Percentiles rank a stretch among this genome's conserved stretches.
These are phyloP conservation scores for Jatropha podagrica DNA, from an alignment of 441 rosid species.

Conservation along the genomic window DNA sequence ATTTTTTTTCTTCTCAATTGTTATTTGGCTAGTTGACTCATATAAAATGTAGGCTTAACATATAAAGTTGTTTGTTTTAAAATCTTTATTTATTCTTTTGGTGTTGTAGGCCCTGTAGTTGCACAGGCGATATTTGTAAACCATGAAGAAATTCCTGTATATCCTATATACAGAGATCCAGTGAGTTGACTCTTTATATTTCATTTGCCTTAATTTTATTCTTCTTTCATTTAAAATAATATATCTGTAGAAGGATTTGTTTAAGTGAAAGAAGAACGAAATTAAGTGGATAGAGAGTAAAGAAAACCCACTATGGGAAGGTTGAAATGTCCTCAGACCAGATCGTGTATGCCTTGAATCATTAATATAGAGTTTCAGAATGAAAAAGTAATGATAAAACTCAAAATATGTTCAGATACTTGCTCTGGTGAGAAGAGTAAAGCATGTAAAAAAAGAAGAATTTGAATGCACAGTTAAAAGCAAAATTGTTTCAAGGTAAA, in stretches of 20 bases:
- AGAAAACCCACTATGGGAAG: background rate
- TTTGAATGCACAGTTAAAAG: background rate
- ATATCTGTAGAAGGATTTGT: background rate
- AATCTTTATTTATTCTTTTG: background rate
- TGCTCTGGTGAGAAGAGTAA: background rate
- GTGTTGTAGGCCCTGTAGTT: constrained; percentile 76
- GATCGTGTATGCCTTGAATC: background rate
- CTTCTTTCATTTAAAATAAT: too few species aligned
- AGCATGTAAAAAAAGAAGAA: background rate
- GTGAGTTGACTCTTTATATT: constrained; percentile 46
- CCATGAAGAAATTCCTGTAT: constrained; percentile 80
- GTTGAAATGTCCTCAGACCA: background rate
- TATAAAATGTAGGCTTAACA: background rate
- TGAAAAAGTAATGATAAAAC: background rate
- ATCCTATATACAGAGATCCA: constrained; percentile 93
- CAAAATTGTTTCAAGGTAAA: background rate
- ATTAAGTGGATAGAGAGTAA: background rate
- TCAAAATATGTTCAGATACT: background rate
- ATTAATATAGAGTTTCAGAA: background rate
- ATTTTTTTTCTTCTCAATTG: too few species aligned
- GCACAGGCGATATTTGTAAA: constrained; percentile 95
- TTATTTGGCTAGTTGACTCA: too few species aligned
- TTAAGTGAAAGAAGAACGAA: background rate
- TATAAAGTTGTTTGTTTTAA: background rate
- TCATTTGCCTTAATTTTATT: background rate